Conservation (phyloP, 2,329 filamentous ascomycete species). For the Cylindrodendrum hubeiense region DNA sequence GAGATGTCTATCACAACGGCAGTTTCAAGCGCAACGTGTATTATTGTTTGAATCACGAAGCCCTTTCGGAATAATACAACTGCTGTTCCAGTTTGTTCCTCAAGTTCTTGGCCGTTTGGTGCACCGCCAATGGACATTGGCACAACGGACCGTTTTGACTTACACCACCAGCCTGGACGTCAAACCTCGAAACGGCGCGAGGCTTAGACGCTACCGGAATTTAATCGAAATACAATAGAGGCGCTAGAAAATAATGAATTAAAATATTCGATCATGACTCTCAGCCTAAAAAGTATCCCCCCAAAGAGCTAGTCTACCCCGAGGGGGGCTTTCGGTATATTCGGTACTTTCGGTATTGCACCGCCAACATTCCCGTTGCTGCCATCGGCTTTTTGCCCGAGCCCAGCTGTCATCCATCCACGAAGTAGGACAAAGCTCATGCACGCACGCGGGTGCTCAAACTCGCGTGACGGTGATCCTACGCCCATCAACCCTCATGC, state of each 20-base stretch:
- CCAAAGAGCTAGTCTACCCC: too few species aligned
- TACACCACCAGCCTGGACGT: background rate
- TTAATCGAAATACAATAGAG: background rate
- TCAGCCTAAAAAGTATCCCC: too few species aligned
- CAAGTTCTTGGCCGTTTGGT: too few species aligned
- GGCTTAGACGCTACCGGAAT: background rate
- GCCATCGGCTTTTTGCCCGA: background rate
- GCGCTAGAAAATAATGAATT: background rate
- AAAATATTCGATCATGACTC: background rate
- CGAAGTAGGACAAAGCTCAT: background rate
- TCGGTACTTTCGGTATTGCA: background rate
- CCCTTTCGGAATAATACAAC: too few species aligned
- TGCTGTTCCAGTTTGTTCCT: too few species aligned
- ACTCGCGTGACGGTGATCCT: constrained; percentile 16
- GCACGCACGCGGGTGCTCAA: constrained; percentile 1
- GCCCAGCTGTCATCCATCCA: background rate
- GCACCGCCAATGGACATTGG: background rate
- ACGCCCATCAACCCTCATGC: constrained; percentile 8
- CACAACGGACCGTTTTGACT: background rate
- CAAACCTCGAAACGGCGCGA: background rate
- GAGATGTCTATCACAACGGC: too few species aligned
- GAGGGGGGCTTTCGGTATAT: background rate
- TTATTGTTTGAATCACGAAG: too few species aligned
- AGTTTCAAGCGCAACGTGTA: too few species aligned
- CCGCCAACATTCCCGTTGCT: background rate